Evolutionary conservation across 306 rosid species (phyloP).

Genomic region (Dryas alaskensis): DNA sequence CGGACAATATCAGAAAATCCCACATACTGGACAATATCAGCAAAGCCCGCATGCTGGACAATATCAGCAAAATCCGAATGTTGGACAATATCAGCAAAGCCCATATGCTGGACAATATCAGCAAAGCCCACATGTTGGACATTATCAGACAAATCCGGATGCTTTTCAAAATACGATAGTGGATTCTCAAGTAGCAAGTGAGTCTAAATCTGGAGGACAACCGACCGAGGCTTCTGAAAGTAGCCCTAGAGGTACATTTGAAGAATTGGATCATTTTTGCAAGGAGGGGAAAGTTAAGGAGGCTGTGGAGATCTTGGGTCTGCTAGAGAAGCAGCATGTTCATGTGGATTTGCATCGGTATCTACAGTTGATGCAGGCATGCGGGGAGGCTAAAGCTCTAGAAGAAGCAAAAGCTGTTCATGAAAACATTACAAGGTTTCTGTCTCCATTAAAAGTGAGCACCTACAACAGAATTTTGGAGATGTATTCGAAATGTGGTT

Average conservation of each 20-base stretch:
- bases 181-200: slow-evolving; percentile 34
- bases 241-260: slow-evolving; percentile 41
- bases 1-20: slow-evolving; percentile 39
- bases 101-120: background rate
- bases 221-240: slow-evolving; percentile 27
- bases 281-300: slow-evolving; percentile 71
- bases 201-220: slow-evolving; percentile 28
- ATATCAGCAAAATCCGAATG: background rate
- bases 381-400: slow-evolving; percentile 57
- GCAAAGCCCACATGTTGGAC: background rate
- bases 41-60: slow-evolving; percentile 30
- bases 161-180: slow-evolving; percentile 28
- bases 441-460: slow-evolving; percentile 52
- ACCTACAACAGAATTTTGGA: slow-evolving; percentile 64
- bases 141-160: slow-evolving; percentile 15
- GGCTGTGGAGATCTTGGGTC: slow-evolving; percentile 55
- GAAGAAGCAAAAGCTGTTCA: slow-evolving; percentile 67
- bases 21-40: slow-evolving; percentile 8
- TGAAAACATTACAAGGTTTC: slow-evolving; percentile 30
- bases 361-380: slow-evolving; percentile 47
- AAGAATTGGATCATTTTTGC: slow-evolving; percentile 59
- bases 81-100: slow-evolving; percentile 28
- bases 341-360: slow-evolving; percentile 49
- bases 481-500: slow-evolving; percentile 76
- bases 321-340: slow-evolving; percentile 43